These are phyloP conservation scores for Stephania yunnanensis DNA, from an alignment of 164 flowering plant genomes.

Conservation along the genomic window DNA sequence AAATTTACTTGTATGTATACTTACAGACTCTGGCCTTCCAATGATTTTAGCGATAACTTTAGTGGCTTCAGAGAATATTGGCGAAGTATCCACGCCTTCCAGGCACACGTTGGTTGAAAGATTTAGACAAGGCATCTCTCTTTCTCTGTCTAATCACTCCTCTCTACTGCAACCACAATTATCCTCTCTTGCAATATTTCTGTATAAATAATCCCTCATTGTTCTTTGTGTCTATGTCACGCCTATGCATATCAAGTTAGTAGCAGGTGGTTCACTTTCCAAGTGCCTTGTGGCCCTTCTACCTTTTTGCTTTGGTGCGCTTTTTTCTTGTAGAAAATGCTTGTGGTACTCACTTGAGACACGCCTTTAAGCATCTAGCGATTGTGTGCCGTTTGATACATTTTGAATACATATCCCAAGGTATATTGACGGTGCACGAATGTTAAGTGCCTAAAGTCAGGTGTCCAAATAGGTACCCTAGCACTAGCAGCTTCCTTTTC, in stretches of 20 bases:
- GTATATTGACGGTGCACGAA: too few species aligned
- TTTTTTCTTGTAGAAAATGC: neutral
- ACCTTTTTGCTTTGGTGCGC: neutral
- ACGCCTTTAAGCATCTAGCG: too few species aligned
- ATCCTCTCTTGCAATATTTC: neutral
- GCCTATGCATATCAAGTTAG: too few species aligned
- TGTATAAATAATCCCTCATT: too few species aligned
- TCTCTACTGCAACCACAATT: neutral
- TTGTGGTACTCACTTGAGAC: too few species aligned
- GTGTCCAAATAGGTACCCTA: too few species aligned
- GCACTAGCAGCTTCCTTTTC: too few species aligned
- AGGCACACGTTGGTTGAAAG: constrained; percentile 62
- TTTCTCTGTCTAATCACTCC: neutral
- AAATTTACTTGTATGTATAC: neutral
- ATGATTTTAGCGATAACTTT: constrained; percentile 52
- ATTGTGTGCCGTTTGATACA: too few species aligned
- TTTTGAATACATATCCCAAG: too few species aligned
- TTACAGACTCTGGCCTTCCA: constrained; percentile 69
- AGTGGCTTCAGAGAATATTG: constrained; percentile 62
- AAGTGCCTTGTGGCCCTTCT: neutral
- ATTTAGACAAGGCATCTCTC: constrained; percentile 62
- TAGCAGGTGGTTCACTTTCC: neutral
- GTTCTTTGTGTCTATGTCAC: too few species aligned
- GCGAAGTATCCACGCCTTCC: constrained; percentile 60
- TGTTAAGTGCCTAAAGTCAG: too few species aligned